These are phyloP conservation scores for Jamesozyma lodderae DNA, from an alignment of 805 yeast species.

Conservation along the genomic window DNA sequence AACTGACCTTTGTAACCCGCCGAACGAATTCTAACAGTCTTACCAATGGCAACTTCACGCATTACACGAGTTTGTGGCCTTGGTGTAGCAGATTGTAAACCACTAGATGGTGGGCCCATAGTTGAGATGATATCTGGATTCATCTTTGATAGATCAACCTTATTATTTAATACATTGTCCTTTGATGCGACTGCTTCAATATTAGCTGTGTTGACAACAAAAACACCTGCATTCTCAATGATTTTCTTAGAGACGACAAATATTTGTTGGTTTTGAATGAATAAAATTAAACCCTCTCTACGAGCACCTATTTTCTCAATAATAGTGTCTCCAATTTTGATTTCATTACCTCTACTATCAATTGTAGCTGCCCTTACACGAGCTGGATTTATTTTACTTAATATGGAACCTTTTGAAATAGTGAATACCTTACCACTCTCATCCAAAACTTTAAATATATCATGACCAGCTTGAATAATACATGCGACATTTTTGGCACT, in stretches of 20 bases:
- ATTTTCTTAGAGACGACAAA: constrained; percentile 75
- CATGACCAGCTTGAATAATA: constrained; percentile 83
- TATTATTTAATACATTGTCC: constrained; percentile 43
- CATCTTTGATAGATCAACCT: constrained; percentile 70
- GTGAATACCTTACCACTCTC: constrained; percentile 70
- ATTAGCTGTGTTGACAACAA: constrained; percentile 66
- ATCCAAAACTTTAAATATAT: constrained; percentile 67
- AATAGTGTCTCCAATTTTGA: constrained; percentile 88
- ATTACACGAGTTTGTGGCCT: constrained; percentile 50
- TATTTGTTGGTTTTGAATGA: constrained; percentile 69
- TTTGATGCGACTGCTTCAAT: constrained; percentile 81
- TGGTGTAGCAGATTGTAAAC: constrained; percentile 33
- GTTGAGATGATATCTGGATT: constrained; percentile 52
- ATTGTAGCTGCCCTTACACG: constrained; percentile 80
- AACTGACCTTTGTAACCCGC: constrained; percentile 87
- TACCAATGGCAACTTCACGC: constrained; percentile 72
- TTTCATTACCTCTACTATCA: constrained; percentile 75
- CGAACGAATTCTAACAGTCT: constrained; percentile 82
- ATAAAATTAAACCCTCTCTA: constrained; percentile 81
- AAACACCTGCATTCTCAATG: constrained; percentile 82
- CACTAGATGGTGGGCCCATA: constrained; percentile 44
- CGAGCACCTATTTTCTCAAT: constrained; percentile 75
- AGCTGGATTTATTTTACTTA: constrained; percentile 59
- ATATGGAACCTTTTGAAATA: constrained; percentile 73
- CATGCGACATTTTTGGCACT: constrained; percentile 84